Base-by-base conservation (phyloP, 768 basidiomycete genomes). In the Antrodiella citrinella region DNA sequence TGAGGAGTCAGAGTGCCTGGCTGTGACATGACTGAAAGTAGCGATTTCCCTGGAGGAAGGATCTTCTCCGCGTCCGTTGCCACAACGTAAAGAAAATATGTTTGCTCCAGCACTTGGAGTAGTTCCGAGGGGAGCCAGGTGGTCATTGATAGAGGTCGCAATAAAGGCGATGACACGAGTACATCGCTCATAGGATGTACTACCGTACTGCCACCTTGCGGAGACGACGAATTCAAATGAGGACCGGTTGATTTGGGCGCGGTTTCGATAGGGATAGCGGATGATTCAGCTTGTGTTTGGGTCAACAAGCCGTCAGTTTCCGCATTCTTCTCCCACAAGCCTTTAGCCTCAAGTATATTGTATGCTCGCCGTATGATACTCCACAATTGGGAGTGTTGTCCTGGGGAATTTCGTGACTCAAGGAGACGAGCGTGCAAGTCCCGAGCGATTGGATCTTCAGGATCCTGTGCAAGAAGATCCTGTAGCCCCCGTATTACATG, bases 11-110 rank as follows among this genome's bases (percentile, higher is more conserved):
- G 23, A 2, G 53, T 45, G 42, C 56, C 56, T 0, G 67, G 52
- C 15, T 58, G 57, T 18, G 72, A 67, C 62, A 88, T 67, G 68
- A 81, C 74, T 5, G 86, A 84, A 3, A 87, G 64, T 3, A 87
- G 67, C 0, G 84, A 84, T 63, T 89, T 89, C 46, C 82, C 82
- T 1, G 80, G 76, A 2, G 86, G 83, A n/a, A 88, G 66, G 5
- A 84, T 72, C 42, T 69, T 73, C 0, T 68, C 58, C 4, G 83
- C 78, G 39, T 86, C 76, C 2, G 75, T 82, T 3, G 80, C 79
- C 10, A 89, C 76, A n/a, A 78, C 55, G 59, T 86, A 82, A 7
- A 88, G 72, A 54, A 84, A 81, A 60, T 81, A 82, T 0, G 76
- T 71, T 51, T 83, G 72, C 54, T 85, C 76, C 44, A 86, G 65